Conservation (phyloP, 2,329 filamentous ascomycete species). For the Stromatinia cepivora region DNA sequence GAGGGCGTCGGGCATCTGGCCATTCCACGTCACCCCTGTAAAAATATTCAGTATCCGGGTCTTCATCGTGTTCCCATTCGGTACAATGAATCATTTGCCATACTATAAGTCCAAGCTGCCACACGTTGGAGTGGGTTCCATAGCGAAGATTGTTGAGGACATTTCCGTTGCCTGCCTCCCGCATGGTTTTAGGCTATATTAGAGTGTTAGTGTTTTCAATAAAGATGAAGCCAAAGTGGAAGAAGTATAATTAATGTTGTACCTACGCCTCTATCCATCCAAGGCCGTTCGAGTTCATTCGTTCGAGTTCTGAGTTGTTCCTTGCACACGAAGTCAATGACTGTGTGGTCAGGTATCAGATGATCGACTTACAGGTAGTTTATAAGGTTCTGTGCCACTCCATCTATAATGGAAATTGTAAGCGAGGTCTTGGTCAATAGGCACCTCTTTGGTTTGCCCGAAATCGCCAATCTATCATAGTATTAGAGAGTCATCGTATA, state of each 20-base stretch:
- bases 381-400: not conserved
- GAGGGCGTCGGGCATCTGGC: fast-evolving
- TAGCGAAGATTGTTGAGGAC: slow-evolving; percentile 3
- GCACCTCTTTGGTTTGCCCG: not conserved
- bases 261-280: slow-evolving; percentile 14
- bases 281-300: not conserved
- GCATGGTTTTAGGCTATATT: not conserved
- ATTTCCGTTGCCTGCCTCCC: slow-evolving; percentile 3
- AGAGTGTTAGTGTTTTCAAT: not conserved
- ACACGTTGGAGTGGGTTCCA: slow-evolving; percentile 13
- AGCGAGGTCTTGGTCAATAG: not conserved
- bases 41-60: not conserved
- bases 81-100: not conserved
- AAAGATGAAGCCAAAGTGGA: not conserved
- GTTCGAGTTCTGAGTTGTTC: slow-evolving; percentile 6
- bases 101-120: slow-evolving; percentile 13
- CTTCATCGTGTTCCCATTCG: not conserved
- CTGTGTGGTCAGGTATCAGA: not conserved
- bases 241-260: not conserved
- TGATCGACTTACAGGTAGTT: not conserved
- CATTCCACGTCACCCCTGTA: not conserved
- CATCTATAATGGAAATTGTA: not conserved
- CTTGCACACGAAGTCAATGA: not conserved
- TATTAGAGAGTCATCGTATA: not conserved
- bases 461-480: slow-evolving; percentile 12